Base-by-base conservation (phyloP, 352 stramenopile genomes). In the Globisporangium ultimum region DNA sequence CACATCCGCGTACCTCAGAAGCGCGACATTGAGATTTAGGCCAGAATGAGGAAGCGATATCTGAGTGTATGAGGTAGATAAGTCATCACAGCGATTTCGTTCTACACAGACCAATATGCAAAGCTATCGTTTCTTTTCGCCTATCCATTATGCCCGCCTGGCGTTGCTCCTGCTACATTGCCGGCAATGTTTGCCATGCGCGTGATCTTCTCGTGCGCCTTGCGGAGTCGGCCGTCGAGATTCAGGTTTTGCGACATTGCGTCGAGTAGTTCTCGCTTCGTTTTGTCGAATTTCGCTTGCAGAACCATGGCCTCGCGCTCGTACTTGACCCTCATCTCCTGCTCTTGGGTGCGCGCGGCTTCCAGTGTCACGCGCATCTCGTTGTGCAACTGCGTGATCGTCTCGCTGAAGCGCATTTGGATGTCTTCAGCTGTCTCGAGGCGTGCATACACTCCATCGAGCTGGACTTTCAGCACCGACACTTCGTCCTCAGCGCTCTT, bases 21-120 rank as follows among this genome's bases (percentile, higher is more conserved):
- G 58, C 76, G 74, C 36, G 78, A 96, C 64, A 97, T 98, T 64
- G 91, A 98, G 64, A 97, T 98, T 48, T 98, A 88, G 48, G 9
- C 1, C 15, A 28, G 34, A 8, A 48, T 57, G 2, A n/a, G 38
- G 22, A n/a, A n/a, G n/a, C n/a, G n/a, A n/a, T n/a, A n/a, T n/a
- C 22, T 11, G n/a, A n/a, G n/a, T 43, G 21, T 7, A 43, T n/a
- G 4, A 12, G 18, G 50, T 28, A 34, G 13, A 28, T 5, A 28
- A 28, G 24, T 28, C 24, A 28, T 28, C 24, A 28, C 24, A 28
- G 36, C 12, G 36, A 41, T 41, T 41, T 41, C 12, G 7, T 41
- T 12, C 36, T 41, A 17, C 8, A 17, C 38, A 17, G 38, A 43
- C 2, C 10, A 17, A 12, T 43, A 43, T 2, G 38, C 38, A 43